Percentiles rank a stretch among this genome's conserved stretches.
phyloP scores from a whole-genome alignment of 2,329 filamentous ascomycete genomes.

The Alternaria incomplexa region DNA sequence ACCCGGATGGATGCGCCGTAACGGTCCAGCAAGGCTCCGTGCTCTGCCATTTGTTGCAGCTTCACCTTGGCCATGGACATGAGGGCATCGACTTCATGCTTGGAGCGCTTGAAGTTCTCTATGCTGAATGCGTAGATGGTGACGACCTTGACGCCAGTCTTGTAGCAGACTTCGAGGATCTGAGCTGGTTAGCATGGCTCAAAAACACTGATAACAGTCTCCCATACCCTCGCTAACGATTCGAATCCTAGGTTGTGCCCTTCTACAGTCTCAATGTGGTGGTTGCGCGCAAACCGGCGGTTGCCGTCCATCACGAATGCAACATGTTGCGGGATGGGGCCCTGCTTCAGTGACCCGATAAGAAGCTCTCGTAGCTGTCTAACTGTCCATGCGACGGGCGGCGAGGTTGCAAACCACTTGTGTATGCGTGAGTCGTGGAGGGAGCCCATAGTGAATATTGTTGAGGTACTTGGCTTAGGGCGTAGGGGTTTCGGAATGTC shows the following conservation, averaged over 20 bases:
- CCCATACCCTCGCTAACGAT: conserved; percentile 79
- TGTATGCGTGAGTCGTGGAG: conserved; percentile 67
- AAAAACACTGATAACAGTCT: background rate
- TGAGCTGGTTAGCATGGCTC: conserved; percentile 44
- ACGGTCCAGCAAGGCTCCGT: conserved; percentile 89
- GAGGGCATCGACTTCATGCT: conserved; percentile 93
- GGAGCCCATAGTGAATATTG: conserved; percentile 49
- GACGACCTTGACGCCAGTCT: conserved; percentile 93
- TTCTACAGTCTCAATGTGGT: conserved; percentile 95
- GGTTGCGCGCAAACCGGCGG: conserved; percentile 84
- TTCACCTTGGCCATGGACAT: conserved; percentile 99
- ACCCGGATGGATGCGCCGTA: conserved; percentile 90
- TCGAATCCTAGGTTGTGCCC: conserved; percentile 96
- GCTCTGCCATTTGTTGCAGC: conserved; percentile 86
- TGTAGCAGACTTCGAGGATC: conserved; percentile 98
- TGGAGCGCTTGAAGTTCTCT: conserved; percentile 97
- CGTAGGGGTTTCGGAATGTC: conserved; percentile 14
- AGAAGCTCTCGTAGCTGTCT: conserved; percentile 80
- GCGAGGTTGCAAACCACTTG: conserved; percentile 83
- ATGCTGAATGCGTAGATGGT: conserved; percentile 99
- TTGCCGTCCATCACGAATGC: conserved; percentile 99
- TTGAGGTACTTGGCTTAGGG: conserved; percentile 18
- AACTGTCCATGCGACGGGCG: conserved; percentile 89
- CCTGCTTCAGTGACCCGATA: conserved; percentile 87
- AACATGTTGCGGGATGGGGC: conserved; percentile 90